A percentile compares a stretch with the other conserved stretches of the same genome.
phyloP scores from a whole-genome alignment of 2,329 filamentous ascomycete genomes.

The Cercospora berteroae region DNA sequence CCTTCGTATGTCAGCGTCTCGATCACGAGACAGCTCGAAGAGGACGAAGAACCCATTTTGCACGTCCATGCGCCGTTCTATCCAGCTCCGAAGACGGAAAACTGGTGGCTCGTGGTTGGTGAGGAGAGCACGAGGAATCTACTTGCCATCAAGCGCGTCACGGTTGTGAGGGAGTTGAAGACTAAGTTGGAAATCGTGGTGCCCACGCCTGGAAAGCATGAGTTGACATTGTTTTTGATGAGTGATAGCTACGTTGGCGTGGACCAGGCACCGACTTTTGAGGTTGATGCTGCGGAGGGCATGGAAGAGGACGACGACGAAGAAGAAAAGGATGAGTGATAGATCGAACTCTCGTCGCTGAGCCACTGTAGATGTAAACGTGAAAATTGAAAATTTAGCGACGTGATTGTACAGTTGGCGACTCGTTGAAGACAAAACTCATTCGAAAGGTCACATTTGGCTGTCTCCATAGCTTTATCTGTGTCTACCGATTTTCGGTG shows the following conservation, averaged over 20 bases:
- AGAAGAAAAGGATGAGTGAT: constrained; percentile 62
- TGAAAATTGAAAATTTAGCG: background rate
- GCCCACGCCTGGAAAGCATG: constrained; percentile 76
- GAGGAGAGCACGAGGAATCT: constrained; percentile 86
- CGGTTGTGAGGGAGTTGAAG: constrained; percentile 74
- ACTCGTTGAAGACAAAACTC: background rate
- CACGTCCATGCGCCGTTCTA: constrained; percentile 95
- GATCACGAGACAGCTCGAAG: constrained; percentile 76
- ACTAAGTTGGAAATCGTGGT: constrained; percentile 85
- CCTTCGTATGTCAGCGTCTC: constrained; percentile 80
- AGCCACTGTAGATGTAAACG: background rate
- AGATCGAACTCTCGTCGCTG: background rate
- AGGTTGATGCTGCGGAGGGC: constrained; percentile 79
- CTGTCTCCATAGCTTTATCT: background rate
- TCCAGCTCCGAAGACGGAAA: constrained; percentile 86
- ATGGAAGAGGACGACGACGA: constrained; percentile 95
- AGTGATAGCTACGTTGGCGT: constrained; percentile 96
- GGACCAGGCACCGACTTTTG: constrained; percentile 90
- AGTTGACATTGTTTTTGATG: constrained; percentile 90
- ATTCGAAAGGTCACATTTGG: too few species aligned
- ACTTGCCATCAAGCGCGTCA: constrained; percentile 91
- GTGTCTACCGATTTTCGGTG: background rate
- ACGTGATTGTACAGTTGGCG: background rate
- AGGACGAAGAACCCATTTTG: constrained; percentile 71
- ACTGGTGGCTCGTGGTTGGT: constrained; percentile 97